These are phyloP conservation scores for Jamesozyma jinghongensis DNA, from an alignment of 805 yeast genomes.

Conservation along the genomic window DNA sequence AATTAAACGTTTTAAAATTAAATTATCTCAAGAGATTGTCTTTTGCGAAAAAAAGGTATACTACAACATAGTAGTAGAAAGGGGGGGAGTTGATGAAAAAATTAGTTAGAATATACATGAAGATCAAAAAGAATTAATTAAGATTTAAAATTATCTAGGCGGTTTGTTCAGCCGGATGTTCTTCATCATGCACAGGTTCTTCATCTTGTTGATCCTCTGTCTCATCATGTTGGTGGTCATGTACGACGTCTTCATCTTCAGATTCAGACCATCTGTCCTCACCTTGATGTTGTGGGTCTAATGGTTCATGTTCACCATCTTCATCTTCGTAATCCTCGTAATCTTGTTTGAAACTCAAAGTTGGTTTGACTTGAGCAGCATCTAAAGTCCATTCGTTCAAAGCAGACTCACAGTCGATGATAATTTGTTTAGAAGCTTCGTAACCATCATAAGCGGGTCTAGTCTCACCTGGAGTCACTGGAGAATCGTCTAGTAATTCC, in stretches of 20 bases:
- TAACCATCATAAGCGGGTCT: conserved; percentile 85
- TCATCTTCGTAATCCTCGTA: conserved; percentile 42
- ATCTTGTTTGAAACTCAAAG: conserved; percentile 51
- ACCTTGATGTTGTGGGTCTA: conserved; percentile 19
- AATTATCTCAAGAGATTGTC: too few relatives aligned
- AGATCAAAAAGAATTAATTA: too few relatives aligned
- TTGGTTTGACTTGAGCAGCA: conserved; percentile 73
- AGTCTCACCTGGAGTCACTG: conserved; percentile 88
- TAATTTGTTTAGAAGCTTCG: conserved; percentile 81
- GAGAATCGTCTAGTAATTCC: conserved; percentile 74
- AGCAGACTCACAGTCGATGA: conserved; percentile 77
- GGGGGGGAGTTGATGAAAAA: too few relatives aligned
- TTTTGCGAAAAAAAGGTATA: too few relatives aligned
- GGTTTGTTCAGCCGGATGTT: neutral
- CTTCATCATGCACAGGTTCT: neutral
- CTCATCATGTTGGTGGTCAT: neutral
- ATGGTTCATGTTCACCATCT: conserved; percentile 36
- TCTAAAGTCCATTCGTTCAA: conserved; percentile 79
- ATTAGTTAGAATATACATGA: too few relatives aligned
- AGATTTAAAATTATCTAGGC: neutral
- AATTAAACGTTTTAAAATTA: too few relatives aligned
- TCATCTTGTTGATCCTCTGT: conserved; percentile 1
- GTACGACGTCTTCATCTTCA: too few relatives aligned
- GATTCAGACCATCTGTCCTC: conserved; percentile 9
- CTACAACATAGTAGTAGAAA: too few relatives aligned